Conservation (phyloP, 2,329 filamentous ascomycete species). For the Monosporascus sp. region DNA sequence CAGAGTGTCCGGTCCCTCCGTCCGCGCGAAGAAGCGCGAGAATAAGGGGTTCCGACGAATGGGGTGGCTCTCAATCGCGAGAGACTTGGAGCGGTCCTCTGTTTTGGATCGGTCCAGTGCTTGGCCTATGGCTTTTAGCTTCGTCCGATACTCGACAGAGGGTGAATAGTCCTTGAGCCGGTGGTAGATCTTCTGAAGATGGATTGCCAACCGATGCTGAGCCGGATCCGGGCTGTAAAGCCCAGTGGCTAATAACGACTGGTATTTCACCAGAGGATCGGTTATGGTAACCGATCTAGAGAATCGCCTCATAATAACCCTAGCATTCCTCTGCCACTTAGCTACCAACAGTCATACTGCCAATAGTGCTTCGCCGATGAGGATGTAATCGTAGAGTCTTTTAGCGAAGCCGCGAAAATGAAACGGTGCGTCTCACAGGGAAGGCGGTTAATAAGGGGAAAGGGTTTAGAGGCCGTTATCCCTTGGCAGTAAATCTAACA, state of each 20-base stretch:
- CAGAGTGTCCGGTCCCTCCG: conserved; percentile 51
- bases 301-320: conserved; percentile 26
- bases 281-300: conserved; percentile 51
- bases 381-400: no score
- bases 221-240: conserved; percentile 63
- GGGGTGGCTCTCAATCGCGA: conserved; percentile 49
- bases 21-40: conserved; percentile 50
- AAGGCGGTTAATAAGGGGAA: no score
- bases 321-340: not conserved
- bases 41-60: conserved; percentile 56
- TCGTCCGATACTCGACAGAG: conserved; percentile 60
- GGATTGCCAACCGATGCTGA: conserved; percentile 67
- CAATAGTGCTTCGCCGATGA: no score
- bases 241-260: conserved; percentile 62
- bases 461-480: no score
- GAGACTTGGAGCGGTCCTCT: conserved; percentile 27
- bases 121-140: conserved; percentile 54
- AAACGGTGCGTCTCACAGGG: no score
- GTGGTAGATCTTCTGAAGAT: conserved; percentile 71
- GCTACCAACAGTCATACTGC: no score
- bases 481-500: no score
- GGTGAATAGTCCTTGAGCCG: conserved; percentile 75
- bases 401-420: no score
- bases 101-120: conserved; percentile 32
- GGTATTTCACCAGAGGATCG: conserved; percentile 73